Conservation (phyloP, 257 asterid genomes). For the Solanum gandarillasii region DNA sequence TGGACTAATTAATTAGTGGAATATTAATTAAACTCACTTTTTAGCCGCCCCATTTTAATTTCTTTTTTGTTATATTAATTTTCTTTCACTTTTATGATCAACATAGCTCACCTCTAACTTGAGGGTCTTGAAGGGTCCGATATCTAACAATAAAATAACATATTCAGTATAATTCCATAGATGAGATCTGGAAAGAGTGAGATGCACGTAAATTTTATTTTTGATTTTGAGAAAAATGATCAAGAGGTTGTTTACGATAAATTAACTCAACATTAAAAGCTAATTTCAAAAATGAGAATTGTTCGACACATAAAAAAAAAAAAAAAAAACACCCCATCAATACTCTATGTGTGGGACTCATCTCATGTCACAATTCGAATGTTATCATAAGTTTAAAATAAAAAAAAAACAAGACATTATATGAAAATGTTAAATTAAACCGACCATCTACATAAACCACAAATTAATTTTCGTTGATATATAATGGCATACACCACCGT, state of each 20-base stretch:
- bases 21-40: neutral
- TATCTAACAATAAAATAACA: neutral
- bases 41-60: neutral
- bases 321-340: neutral
- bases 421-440: neutral
- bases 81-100: neutral
- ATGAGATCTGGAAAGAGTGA: rapidly evolving
- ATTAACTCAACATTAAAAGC: no score
- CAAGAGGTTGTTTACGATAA: neutral
- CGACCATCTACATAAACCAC: neutral
- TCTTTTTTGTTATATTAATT: neutral
- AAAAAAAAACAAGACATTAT: neutral
- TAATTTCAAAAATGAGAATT: neutral
- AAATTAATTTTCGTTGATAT: neutral
- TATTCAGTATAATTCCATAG: neutral
- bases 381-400: neutral
- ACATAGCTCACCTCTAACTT: neutral
- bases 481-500: neutral
- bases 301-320: rapidly evolving
- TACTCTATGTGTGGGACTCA: neutral
- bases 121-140: no score
- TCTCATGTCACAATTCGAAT: neutral
- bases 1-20: neutral
- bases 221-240: rapidly evolving
- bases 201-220: neutral